Base-by-base conservation (phyloP, 306 rosid genomes). In the Vachellia collinsii region DNA sequence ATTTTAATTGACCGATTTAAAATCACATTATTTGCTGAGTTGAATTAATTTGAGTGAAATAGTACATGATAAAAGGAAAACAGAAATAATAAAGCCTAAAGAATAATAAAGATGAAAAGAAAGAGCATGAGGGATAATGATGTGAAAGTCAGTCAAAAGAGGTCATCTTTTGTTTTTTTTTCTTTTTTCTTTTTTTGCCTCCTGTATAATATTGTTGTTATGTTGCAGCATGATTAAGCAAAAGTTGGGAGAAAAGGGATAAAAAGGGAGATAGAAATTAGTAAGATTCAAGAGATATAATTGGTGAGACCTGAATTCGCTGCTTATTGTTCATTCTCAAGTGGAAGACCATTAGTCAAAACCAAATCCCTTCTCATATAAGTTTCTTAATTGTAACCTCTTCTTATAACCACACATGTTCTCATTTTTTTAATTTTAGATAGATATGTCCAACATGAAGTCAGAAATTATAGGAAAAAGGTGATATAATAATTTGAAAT, bases 291-390 rank as follows among this genome's bases (percentile, higher is more conserved):
- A 46, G 76, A n/a, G 11, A 70, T 56, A n/a, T 56, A 14, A 43
- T 66, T 43, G 61, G 75, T 22, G 54, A 38, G 75, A 73, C 74
- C 23, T 61, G 16, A 38, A 23, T 71, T 73, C 66, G 64, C 38
- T 50, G 3, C 4, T 25, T 51, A n/a, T 48, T 80, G 8, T 25
- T 80, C 67, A 51, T 50, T 38, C 46, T 80, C 69, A 8, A 81
- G 84, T 81, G 80, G 84, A 75, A 81, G 80, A 81, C 84, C 84
- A 43, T 29, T 42, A 46, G 84, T 81, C 84, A 81, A 80, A 81
- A 81, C 65, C 54, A 37, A 69, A 43, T 72, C 56, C 56, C 37
- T 70, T 63, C 37, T 70, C 1, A 72, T 63, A 39, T 16, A 56
- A 53, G 46, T 71, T 72, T 72, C 86, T 72, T 67, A 77, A 70